These are phyloP conservation scores for Lipomyces anomalus DNA, from an alignment of 805 yeast species.

Conservation along the genomic window DNA sequence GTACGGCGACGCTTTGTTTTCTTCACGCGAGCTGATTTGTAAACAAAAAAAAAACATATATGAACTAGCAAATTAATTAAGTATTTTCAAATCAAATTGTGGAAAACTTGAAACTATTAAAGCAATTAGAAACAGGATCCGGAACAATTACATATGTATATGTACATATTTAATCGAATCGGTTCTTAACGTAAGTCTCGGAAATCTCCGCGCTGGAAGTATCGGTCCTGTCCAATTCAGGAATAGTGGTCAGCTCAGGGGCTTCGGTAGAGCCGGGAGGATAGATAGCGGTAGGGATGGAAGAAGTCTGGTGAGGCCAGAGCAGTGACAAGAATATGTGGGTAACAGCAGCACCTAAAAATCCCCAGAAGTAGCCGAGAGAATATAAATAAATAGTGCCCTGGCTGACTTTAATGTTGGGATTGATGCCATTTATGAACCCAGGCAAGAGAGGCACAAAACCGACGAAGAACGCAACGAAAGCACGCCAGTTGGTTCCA, in stretches of 20 bases:
- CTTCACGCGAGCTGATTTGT: no score
- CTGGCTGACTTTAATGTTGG: slow-evolving; percentile 44
- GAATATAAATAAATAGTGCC: slow-evolving; percentile 59
- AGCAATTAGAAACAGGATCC: no score
- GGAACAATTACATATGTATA: no score
- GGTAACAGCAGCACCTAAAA: neutral
- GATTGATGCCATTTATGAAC: slow-evolving; percentile 11
- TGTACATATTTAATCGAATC: no score
- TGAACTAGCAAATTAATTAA: no score
- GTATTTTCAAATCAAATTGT: no score
- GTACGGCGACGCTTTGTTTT: no score
- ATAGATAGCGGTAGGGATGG: neutral
- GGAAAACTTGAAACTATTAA: no score
- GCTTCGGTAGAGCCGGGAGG: neutral
- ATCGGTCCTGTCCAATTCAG: neutral
- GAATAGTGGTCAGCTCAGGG: no score
- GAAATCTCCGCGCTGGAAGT: neutral
- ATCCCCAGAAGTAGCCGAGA: slow-evolving; percentile 46
- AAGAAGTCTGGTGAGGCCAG: neutral
- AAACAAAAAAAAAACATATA: no score
- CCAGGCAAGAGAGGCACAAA: slow-evolving; percentile 24
- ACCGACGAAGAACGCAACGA: slow-evolving; percentile 33
- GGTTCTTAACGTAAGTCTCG: no score
- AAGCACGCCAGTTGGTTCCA: slow-evolving; percentile 42
- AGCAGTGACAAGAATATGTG: neutral